These are phyloP conservation scores for Casuarina equisetifolia DNA, from an alignment of 306 rosid genomes.

Conservation along the genomic window DNA sequence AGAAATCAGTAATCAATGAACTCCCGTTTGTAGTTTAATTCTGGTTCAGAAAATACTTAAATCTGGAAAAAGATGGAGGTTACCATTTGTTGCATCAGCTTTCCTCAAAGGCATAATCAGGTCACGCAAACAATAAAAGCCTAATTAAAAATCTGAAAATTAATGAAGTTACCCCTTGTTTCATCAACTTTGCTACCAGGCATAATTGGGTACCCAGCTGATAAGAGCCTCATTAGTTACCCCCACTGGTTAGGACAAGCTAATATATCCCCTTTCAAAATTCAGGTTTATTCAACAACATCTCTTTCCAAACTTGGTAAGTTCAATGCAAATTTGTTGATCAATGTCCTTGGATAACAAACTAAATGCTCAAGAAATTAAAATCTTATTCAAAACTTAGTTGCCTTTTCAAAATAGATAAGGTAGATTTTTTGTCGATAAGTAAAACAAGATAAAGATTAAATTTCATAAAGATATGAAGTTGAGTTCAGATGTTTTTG, in stretches of 20 bases:
- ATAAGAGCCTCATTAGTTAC: not conserved
- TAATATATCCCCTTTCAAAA: not conserved
- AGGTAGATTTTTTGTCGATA: not conserved
- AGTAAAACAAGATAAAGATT: not conserved
- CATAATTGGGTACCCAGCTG: not conserved
- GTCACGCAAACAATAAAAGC: not conserved
- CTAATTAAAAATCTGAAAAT: not conserved
- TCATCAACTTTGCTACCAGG: not conserved
- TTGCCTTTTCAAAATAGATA: not conserved
- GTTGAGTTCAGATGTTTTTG: not conserved
- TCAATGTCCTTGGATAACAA: not conserved
- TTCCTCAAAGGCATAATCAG: not conserved
- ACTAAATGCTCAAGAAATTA: not conserved
- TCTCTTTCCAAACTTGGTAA: not conserved
- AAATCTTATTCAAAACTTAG: not conserved
- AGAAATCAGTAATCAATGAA: constrained; percentile 4
- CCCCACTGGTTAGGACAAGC: not conserved
- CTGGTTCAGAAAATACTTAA: not conserved
- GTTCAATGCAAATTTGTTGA: not conserved
- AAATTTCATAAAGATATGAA: not conserved
- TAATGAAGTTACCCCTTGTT: not conserved
- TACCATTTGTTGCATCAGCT: not conserved
- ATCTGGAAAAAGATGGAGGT: not conserved
- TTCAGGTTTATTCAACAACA: constrained; percentile 6
- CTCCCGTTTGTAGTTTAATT: not conserved